Conservation (phyloP, 768 basidiomycete genomes). For the Lentinula sp. region DNA sequence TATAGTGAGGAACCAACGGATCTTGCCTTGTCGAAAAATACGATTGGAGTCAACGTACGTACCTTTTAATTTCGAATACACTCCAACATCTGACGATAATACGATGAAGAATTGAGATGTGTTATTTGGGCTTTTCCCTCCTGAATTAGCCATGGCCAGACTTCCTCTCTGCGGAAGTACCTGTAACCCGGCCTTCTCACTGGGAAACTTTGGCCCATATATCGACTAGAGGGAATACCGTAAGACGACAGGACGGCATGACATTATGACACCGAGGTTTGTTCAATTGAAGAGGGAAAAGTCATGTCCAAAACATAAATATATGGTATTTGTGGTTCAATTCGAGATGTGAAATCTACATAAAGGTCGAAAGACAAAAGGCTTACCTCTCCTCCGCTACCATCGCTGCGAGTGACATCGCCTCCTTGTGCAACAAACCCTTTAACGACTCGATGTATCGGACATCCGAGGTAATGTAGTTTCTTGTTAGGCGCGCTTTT, state of each 20-base stretch:
- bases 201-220: constrained; percentile 43
- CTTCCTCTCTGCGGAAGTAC: constrained; percentile 32
- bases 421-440: constrained; percentile 51
- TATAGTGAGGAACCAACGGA: background rate
- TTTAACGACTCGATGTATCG: constrained; percentile 40
- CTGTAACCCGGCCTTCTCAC: constrained; percentile 45
- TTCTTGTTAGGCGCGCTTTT: constrained; percentile 41
- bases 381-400: constrained; percentile 47
- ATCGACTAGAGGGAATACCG: constrained; percentile 25
- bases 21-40: background rate
- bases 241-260: background rate
- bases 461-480: constrained; percentile 35
- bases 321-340: background rate
- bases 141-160: constrained; percentile 48
- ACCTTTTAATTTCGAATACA: constrained; percentile 40
- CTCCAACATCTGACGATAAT: constrained; percentile 31
- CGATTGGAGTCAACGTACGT: background rate
- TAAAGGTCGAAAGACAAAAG: background rate
- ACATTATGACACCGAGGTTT: background rate
- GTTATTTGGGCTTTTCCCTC: constrained; percentile 35
- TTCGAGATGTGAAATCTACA: background rate
- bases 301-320: background rate
- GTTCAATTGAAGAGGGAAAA: background rate
- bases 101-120: constrained; percentile 47
- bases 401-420: constrained; percentile 46